Evolutionary conservation across 306 rosid species (phyloP).

Genomic region (Purshia tridentata): DNA sequence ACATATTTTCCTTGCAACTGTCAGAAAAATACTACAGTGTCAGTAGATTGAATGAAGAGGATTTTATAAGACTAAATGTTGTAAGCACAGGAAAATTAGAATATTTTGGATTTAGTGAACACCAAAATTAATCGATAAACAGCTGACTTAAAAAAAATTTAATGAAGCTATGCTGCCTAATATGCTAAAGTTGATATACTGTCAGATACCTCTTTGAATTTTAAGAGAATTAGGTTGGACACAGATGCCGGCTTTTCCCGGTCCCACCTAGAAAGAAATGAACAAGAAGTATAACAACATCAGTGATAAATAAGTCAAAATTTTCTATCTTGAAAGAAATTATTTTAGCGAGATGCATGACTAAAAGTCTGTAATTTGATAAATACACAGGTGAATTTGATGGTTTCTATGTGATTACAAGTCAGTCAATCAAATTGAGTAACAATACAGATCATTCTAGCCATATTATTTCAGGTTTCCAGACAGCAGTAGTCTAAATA

Average conservation of each 20-base stretch:
- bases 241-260: constrained; percentile 64
- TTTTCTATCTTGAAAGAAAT: neutral
- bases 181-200: neutral
- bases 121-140: neutral
- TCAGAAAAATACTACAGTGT: neutral
- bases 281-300: constrained; percentile 7
- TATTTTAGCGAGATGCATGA: neutral
- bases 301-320: constrained; percentile 18
- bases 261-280: constrained; percentile 69
- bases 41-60: neutral
- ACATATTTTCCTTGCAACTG: neutral
- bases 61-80: neutral
- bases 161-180: neutral
- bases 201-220: constrained; percentile 75
- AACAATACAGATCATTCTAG: too few species aligned
- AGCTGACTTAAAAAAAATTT: neutral
- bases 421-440: too few species aligned
- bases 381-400: neutral
- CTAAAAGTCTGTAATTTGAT: neutral
- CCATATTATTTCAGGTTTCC: too few species aligned
- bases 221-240: constrained; percentile 75
- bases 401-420: neutral
- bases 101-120: neutral
- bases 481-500: too few species aligned
- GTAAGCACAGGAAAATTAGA: neutral